These are phyloP conservation scores for Sporisorium scitamineum DNA, from an alignment of 1,284 basidiomycete genomes.

Conservation along the genomic window DNA sequence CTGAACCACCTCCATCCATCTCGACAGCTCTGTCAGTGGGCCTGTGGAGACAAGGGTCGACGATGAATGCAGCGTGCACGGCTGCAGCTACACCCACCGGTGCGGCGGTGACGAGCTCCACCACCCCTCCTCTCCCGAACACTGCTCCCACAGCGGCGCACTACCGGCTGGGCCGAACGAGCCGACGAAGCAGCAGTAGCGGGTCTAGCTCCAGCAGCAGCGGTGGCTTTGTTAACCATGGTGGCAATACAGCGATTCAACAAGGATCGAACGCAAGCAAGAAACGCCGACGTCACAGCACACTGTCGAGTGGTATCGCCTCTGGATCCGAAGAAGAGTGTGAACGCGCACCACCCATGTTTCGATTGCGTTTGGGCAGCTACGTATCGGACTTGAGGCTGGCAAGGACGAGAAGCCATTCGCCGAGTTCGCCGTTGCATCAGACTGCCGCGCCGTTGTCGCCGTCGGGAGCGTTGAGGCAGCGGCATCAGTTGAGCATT, in stretches of 20 bases:
- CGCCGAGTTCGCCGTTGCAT: conserved; percentile 8
- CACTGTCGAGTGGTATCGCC: conserved; percentile 20
- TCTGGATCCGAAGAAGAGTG: conserved; percentile 37
- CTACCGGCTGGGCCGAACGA: conserved; percentile 15
- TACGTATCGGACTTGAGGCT: conserved; percentile 28
- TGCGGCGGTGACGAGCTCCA: background rate
- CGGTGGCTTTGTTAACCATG: background rate
- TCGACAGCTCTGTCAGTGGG: background rate
- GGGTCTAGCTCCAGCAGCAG: conserved; percentile 3
- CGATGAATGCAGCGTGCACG: conserved; percentile 12
- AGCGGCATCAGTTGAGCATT: conserved; percentile 24
- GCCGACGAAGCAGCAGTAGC: conserved; percentile 21
- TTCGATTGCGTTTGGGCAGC: conserved; percentile 28
- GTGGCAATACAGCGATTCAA: background rate
- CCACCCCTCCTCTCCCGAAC: conserved; percentile 4
- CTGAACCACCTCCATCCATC: background rate
- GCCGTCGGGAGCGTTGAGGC: conserved; percentile 9
- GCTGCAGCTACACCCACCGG: background rate
- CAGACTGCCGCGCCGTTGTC: conserved; percentile 8
- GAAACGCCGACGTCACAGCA: conserved; percentile 37
- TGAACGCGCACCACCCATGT: conserved; percentile 18
- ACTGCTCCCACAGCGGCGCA: conserved; percentile 6
- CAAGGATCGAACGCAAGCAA: background rate
- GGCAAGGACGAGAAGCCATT: conserved; percentile 12
- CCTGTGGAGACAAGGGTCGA: background rate